Conservation (phyloP, 2,329 filamentous ascomycete genomes). For the Scopulariopsis brevicaulis region DNA sequence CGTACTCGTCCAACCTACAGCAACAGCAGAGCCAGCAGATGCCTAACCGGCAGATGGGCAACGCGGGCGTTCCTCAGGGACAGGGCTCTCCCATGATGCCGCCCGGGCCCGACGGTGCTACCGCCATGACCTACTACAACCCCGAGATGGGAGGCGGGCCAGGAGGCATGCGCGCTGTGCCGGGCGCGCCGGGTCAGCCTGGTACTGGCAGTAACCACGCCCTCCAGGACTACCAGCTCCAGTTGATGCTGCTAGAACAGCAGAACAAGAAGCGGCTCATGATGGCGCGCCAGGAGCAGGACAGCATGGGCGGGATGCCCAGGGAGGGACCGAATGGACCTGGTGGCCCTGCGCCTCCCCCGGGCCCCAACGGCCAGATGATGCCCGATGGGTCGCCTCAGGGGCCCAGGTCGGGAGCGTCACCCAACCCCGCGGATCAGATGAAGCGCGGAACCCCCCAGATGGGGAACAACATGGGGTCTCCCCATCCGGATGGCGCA, state of each 20-base stretch:
- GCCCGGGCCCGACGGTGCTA: constrained; percentile 54
- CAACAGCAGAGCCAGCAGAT: constrained; percentile 74
- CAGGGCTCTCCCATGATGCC: constrained; percentile 79
- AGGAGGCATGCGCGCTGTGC: constrained; percentile 45
- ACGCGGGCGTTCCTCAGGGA: constrained; percentile 55
- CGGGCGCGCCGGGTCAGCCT: constrained; percentile 29
- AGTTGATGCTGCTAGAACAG: constrained; percentile 76
- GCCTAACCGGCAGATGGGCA: constrained; percentile 70
- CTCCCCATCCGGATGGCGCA: constrained; percentile 58
- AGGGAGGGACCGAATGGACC: constrained; percentile 41
- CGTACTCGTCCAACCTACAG: constrained; percentile 76
- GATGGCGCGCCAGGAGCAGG: constrained; percentile 74
- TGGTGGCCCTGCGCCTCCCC: constrained; percentile 27
- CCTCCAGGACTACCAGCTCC: constrained; percentile 81
- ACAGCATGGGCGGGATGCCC: constrained; percentile 39
- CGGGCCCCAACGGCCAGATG: constrained; percentile 44
- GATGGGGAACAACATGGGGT: constrained; percentile 52
- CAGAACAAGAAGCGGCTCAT: constrained; percentile 79
- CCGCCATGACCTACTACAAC: constrained; percentile 51
- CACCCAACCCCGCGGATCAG: constrained; percentile 66
- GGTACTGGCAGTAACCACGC: constrained; percentile 59
- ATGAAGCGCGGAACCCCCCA: constrained; percentile 71
- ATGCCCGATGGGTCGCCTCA: constrained; percentile 64
- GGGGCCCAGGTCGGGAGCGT: constrained; percentile 56
- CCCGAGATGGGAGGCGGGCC: constrained; percentile 40